A percentile compares a stretch with the other conserved stretches of the same genome.
Evolutionary conservation across 2,329 filamentous ascomycete species (phyloP).

Genomic region (Corniculantispora saksenae): DNA sequence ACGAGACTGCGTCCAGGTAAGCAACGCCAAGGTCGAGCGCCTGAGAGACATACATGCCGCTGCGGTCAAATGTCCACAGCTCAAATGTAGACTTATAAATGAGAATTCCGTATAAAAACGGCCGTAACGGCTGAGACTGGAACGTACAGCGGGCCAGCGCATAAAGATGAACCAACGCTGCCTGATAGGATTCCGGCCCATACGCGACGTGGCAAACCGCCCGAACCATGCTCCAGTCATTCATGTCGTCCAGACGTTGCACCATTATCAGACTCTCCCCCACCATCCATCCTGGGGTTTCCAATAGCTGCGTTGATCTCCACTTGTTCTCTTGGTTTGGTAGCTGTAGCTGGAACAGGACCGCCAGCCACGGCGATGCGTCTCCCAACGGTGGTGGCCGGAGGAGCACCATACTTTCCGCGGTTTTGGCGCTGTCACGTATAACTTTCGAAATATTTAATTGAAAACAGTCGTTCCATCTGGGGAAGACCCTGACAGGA

Average conservation of each 20-base stretch:
- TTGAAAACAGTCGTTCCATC: neutral
- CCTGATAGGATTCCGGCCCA: neutral
- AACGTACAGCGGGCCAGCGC: neutral
- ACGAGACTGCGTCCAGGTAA: neutral
- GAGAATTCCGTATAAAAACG: neutral
- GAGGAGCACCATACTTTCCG: neutral
- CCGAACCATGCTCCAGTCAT: neutral
- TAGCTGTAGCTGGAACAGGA: neutral
- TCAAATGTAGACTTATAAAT: neutral
- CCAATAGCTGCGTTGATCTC: neutral
- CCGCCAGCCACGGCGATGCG: neutral
- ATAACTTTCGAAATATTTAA: neutral
- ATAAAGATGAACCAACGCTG: neutral
- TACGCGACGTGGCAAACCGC: neutral
- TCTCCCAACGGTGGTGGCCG: neutral
- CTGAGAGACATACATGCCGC: neutral
- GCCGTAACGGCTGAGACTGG: neutral
- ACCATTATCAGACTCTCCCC: neutral
- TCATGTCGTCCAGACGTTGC: neutral
- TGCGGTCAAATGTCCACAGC: conserved; percentile 1
- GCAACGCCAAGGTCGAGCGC: neutral
- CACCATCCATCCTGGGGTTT: neutral
- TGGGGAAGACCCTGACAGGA: neutral
- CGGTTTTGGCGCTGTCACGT: neutral
- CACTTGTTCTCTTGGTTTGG: neutral